Conservation (phyloP, 495 filamentous ascomycete genomes). For the Lasiosphaeria miniovina region DNA sequence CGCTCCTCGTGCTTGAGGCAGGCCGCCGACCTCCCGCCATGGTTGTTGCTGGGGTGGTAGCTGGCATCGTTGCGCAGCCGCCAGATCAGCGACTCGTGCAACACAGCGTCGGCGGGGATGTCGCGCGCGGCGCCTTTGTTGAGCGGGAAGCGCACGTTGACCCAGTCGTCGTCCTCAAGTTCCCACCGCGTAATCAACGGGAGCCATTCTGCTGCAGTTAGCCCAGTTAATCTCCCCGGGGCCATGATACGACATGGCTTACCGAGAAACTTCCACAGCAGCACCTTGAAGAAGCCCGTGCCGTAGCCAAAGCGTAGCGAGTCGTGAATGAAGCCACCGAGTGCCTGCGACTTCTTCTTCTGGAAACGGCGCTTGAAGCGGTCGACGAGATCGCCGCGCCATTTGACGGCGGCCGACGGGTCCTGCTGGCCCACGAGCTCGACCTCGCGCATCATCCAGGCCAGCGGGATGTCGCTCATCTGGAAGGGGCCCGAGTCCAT, state of each 20-base stretch:
- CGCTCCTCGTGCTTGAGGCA: constrained; percentile 13
- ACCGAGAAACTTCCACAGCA: constrained; percentile 18
- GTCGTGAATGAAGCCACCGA: constrained; percentile 9
- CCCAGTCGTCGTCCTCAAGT: constrained; percentile 12
- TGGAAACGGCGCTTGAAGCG: constrained; percentile 12
- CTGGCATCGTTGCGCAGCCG: constrained; percentile 7
- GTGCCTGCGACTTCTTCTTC: constrained; percentile 12
- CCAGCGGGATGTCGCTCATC: constrained; percentile 20
- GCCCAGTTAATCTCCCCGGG: background rate
- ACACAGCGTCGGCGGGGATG: constrained; percentile 15
- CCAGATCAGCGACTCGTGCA: constrained; percentile 15
- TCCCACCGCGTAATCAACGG: constrained; percentile 16
- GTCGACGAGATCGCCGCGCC: constrained; percentile 5
- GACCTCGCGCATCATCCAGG: constrained; percentile 18
- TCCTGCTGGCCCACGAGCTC: constrained; percentile 14
- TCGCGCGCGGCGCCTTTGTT: constrained; percentile 13
- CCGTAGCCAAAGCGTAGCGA: constrained; percentile 13
- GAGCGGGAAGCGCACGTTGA: constrained; percentile 16
- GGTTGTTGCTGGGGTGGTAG: constrained; percentile 16
- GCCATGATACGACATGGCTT: background rate
- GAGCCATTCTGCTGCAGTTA: constrained; percentile 10
- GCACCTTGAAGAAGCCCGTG: constrained; percentile 11
- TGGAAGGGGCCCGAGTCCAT: constrained; percentile 12
- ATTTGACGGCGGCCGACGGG: constrained; percentile 9
- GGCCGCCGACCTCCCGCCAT: constrained; percentile 10